Evolutionary conservation across 2,329 filamentous ascomycete species (phyloP).

Genomic region (Calonectria honghensis): DNA sequence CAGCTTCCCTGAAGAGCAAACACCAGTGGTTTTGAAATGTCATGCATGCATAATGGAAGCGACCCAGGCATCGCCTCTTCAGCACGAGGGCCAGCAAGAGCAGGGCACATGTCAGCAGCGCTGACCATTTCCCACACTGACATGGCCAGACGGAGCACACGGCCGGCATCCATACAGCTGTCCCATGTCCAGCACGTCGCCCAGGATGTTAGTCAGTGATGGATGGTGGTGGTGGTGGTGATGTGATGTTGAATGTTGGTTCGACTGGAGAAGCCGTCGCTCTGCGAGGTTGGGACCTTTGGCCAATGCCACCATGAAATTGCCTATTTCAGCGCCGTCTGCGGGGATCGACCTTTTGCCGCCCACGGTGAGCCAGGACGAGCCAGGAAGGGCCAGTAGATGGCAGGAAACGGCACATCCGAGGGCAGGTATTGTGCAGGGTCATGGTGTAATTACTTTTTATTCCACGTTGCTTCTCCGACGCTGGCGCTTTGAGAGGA

Average conservation of each 20-base stretch:
- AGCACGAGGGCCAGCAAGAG: not conserved
- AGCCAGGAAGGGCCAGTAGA: slow-evolving; percentile 11
- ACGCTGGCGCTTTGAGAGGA: not conserved
- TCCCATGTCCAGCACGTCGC: slow-evolving; percentile 7
- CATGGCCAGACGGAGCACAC: not conserved
- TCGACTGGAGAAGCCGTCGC: slow-evolving; percentile 4
- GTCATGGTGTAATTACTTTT: slow-evolving; percentile 15
- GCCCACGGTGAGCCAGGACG: not conserved
- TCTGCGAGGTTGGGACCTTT: not conserved
- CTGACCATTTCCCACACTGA: not conserved
- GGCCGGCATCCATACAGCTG: slow-evolving; percentile 4
- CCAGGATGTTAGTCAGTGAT: not conserved
- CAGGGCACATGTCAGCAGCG: slow-evolving; percentile 25
- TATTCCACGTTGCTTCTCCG: slow-evolving; percentile 16
- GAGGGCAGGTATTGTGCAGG: slow-evolving; percentile 13
- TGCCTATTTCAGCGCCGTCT: slow-evolving; percentile 34
- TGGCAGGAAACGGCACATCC: slow-evolving; percentile 22
- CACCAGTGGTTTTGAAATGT: slow-evolving; percentile 17
- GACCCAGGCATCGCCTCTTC: not conserved
- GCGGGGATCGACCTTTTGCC: slow-evolving; percentile 31
- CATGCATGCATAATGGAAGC: slow-evolving; percentile 18
- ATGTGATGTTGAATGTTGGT: slow-evolving; percentile 16
- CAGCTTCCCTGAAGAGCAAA: slow-evolving; percentile 25
- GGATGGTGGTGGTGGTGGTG: not conserved
- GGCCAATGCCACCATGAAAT: slow-evolving; percentile 14